A percentile compares a stretch with the other conserved stretches of the same genome.
phyloP scores from a whole-genome alignment of 176 grass and related monocot genomes.

The Bothriochloa decipiens region DNA sequence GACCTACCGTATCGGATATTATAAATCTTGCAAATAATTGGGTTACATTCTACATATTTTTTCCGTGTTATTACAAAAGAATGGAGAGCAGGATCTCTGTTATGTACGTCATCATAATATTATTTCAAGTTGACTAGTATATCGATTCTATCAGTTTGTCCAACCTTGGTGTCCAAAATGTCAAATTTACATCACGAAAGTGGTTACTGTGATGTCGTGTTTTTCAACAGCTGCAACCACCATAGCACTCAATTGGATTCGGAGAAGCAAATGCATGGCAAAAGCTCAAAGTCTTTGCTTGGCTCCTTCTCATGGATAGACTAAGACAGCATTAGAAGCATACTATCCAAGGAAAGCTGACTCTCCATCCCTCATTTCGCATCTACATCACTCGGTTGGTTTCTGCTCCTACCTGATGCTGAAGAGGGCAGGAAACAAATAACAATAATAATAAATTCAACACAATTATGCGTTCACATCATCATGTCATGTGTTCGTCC shows the following conservation, averaged over 20 bases:
- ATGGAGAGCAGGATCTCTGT: background rate
- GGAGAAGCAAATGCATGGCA: background rate
- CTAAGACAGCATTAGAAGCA: background rate
- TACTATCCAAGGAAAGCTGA: no score
- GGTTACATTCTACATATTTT: background rate
- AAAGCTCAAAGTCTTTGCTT: background rate
- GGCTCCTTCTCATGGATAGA: background rate
- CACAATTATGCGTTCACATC: no score
- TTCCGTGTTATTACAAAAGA: background rate
- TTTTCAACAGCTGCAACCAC: slow-evolving; percentile 22
- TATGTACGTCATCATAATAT: background rate
- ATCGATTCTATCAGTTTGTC: slow-evolving; percentile 9
- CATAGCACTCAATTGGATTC: background rate
- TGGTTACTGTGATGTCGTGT: background rate
- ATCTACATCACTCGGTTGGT: no score
- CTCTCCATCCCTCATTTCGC: no score
- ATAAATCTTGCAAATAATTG: background rate
- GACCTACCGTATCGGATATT: background rate
- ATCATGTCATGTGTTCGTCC: no score
- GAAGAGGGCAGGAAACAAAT: no score
- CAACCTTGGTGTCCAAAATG: background rate
- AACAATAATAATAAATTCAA: no score
- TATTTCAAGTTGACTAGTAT: background rate
- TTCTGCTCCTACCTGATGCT: no score
- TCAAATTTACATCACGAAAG: background rate